Percentiles rank a stretch among this genome's conserved stretches.
These are phyloP conservation scores for Triticum dicoccoides DNA, from an alignment of 176 grass and related monocot genomes.

Conservation along the genomic window DNA sequence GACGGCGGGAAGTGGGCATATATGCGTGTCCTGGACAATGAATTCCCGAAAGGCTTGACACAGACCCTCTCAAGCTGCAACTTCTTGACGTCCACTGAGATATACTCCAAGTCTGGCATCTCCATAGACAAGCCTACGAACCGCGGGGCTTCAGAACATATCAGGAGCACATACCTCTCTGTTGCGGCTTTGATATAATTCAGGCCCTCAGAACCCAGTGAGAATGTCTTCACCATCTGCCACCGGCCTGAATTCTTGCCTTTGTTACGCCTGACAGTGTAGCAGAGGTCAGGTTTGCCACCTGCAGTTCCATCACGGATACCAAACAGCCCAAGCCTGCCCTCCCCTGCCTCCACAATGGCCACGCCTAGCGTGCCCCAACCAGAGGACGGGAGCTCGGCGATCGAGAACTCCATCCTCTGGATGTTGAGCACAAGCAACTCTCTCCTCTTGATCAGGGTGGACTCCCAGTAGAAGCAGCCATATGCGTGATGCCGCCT, in stretches of 20 bases:
- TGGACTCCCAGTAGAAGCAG: too few relatives aligned
- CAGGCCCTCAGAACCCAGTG: background rate
- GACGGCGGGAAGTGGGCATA: background rate
- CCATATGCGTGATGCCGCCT: too few relatives aligned
- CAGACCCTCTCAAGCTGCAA: constrained; percentile 30
- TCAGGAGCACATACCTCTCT: constrained; percentile 21
- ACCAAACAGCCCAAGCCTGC: too few relatives aligned
- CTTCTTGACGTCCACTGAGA: constrained; percentile 26
- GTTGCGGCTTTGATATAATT: constrained; percentile 14
- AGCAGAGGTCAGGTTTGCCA: constrained; percentile 3
- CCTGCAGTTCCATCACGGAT: background rate
- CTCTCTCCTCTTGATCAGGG: too few relatives aligned
- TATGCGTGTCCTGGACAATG: background rate
- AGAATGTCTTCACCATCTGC: constrained; percentile 26
- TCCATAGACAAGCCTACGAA: background rate
- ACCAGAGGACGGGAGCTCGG: too few relatives aligned
- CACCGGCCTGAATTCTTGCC: background rate
- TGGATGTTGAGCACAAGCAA: too few relatives aligned
- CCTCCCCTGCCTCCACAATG: too few relatives aligned
- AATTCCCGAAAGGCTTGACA: background rate
- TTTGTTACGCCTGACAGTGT: background rate
- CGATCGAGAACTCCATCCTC: too few relatives aligned
- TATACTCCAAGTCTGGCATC: constrained; percentile 5
- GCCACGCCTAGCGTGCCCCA: too few relatives aligned
- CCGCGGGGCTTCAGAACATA: background rate